Conservation (phyloP, 164 flowering plant genomes). For the Tetracentron sinense region DNA sequence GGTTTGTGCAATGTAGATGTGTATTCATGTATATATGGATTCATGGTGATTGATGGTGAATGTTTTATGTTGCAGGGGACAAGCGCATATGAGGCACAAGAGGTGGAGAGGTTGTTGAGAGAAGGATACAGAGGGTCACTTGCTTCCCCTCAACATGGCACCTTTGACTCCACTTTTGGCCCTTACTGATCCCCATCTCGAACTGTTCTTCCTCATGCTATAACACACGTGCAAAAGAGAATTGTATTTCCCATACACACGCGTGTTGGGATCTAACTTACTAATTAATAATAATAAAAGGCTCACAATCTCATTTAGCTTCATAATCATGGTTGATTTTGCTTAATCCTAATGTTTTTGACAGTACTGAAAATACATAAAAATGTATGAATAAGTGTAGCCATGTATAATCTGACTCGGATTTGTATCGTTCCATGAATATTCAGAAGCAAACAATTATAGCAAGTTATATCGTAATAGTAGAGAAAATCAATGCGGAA, state of each 20-base stretch:
- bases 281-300: neutral
- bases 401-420: slow-evolving; percentile 2
- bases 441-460: slow-evolving; percentile 1
- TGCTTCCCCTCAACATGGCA: slow-evolving; percentile 33
- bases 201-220: slow-evolving; percentile 9
- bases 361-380: slow-evolving; percentile 5
- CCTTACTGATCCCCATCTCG: slow-evolving; percentile 1
- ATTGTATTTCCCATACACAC: slow-evolving; percentile 1
- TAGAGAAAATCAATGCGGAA: neutral
- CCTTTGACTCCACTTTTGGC: slow-evolving; percentile 30
- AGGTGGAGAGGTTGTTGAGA: slow-evolving; percentile 39
- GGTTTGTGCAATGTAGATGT: neutral
- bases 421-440: neutral
- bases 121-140: slow-evolving; percentile 48
- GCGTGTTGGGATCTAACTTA: neutral
- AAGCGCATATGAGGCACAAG: slow-evolving; percentile 38
- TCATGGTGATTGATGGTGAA: slow-evolving; percentile 3
- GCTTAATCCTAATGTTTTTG: neutral
- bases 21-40: neutral
- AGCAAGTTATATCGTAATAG: neutral
- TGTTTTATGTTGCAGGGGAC: slow-evolving; percentile 39
- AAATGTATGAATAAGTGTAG: neutral
- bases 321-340: neutral
- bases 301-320: neutral
- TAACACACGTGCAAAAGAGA: neutral